phyloP scores from a whole-genome alignment of 805 yeast species.

The Candida sonorensis region DNA sequence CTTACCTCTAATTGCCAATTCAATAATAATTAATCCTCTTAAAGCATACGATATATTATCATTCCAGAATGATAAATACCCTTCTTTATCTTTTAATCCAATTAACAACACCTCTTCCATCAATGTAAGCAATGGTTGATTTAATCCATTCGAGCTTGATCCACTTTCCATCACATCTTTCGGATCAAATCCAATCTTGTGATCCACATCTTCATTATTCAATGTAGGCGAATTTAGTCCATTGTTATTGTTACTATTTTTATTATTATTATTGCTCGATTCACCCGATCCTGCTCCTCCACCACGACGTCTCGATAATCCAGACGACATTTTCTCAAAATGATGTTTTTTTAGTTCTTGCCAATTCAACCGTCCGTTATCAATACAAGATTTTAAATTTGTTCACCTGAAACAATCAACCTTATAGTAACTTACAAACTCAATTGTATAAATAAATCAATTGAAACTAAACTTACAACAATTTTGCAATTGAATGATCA shows the following conservation, averaged over 20 bases:
- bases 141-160: constrained; percentile 27
- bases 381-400: no score
- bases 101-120: constrained; percentile 95
- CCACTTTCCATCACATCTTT: constrained; percentile 47
- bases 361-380: no score
- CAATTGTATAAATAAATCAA: no score
- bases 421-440: no score
- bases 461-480: no score
- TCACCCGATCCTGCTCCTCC: constrained; percentile 28
- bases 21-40: constrained; percentile 89
- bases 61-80: constrained; percentile 95
- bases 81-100: constrained; percentile 94
- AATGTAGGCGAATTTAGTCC: no score
- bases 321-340: constrained; percentile 31
- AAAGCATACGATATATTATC: constrained; percentile 95
- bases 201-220: no score
- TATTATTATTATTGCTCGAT: no score
- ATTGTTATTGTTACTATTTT: no score
- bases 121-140: constrained; percentile 70
- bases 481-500: background rate
- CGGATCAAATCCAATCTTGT: constrained; percentile 79
- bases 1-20: constrained; percentile 85
- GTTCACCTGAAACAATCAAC: no score
- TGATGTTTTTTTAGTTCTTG: background rate
- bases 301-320: constrained; percentile 74